Evolutionary conservation across 2,329 filamentous ascomycete species (phyloP).

Genomic region (Biscogniauxia marginata): DNA sequence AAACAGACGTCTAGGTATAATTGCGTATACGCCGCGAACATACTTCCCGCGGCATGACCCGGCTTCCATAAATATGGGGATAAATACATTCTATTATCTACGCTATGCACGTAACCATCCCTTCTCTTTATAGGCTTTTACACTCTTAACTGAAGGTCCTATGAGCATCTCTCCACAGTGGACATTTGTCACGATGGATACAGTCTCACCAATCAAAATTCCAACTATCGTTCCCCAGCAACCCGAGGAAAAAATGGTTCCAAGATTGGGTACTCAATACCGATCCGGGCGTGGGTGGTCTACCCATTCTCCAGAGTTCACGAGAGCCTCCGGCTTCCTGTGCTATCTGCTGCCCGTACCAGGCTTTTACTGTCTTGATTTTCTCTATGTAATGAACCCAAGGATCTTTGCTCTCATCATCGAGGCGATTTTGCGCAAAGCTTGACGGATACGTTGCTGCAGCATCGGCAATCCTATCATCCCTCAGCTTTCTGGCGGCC

Average conservation of each 20-base stretch:
- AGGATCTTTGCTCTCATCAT: slow-evolving; percentile 20
- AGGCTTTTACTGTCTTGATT: slow-evolving; percentile 31
- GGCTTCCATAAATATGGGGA: neutral
- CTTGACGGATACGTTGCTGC: slow-evolving; percentile 10
- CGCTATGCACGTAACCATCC: neutral
- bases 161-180: neutral
- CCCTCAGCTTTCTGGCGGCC: slow-evolving; percentile 10
- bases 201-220: slow-evolving; percentile 22
- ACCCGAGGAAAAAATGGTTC: slow-evolving; percentile 19
- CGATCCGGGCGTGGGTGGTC: neutral
- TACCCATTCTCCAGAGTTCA: slow-evolving; percentile 1
- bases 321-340: neutral
- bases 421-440: slow-evolving; percentile 17
- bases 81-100: neutral
- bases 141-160: neutral
- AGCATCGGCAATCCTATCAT: slow-evolving; percentile 19
- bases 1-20: neutral
- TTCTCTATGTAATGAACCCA: slow-evolving; percentile 20
- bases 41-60: neutral
- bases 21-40: neutral
- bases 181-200: neutral
- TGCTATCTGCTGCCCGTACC: slow-evolving; percentile 29
- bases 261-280: slow-evolving; percentile 10
- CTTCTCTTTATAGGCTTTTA: neutral
- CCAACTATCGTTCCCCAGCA: slow-evolving; percentile 17